A percentile compares a stretch with the other conserved stretches of the same genome.
phyloP scores from a whole-genome alignment of 306 rosid species.

The Parietaria judaica region DNA sequence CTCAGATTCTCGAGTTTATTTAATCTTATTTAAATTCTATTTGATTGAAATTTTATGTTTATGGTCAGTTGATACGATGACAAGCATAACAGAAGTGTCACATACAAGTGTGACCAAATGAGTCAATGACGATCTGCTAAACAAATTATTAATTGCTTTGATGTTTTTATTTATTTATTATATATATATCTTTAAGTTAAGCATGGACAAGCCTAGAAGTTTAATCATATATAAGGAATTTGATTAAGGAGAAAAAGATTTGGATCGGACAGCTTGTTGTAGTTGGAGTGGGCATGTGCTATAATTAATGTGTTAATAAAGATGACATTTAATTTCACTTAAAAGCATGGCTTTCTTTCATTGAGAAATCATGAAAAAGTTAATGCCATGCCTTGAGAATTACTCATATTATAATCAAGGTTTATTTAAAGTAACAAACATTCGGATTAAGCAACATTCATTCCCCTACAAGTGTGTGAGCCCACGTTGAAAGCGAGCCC shows the following conservation, averaged over 20 bases:
- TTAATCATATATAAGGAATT: background rate
- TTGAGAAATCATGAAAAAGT: conserved; percentile 15
- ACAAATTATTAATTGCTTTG: background rate
- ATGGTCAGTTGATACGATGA: conserved; percentile 3
- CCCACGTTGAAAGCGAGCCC: conserved; percentile 18
- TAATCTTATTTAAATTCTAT: no score
- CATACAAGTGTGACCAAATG: background rate
- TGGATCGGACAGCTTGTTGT: conserved; percentile 6
- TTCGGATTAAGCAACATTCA: conserved; percentile 10
- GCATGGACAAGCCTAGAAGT: background rate
- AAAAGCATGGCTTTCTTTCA: conserved; percentile 9
- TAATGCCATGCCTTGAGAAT: conserved; percentile 18
- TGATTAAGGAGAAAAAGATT: background rate
- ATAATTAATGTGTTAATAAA: background rate
- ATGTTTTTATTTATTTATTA: background rate
- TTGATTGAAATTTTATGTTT: background rate
- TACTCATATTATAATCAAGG: conserved; percentile 15
- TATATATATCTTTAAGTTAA: background rate
- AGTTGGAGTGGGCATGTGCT: conserved; percentile 9
- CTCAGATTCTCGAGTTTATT: no score
- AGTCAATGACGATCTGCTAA: conserved; percentile 3
- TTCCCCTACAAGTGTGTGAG: conserved; percentile 8
- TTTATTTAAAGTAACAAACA: conserved; percentile 8
- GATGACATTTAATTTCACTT: conserved; percentile 7
- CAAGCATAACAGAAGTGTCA: conserved; percentile 2